These are phyloP conservation scores for Lentinula lateritia DNA, from an alignment of 768 basidiomycete genomes.

Conservation along the genomic window DNA sequence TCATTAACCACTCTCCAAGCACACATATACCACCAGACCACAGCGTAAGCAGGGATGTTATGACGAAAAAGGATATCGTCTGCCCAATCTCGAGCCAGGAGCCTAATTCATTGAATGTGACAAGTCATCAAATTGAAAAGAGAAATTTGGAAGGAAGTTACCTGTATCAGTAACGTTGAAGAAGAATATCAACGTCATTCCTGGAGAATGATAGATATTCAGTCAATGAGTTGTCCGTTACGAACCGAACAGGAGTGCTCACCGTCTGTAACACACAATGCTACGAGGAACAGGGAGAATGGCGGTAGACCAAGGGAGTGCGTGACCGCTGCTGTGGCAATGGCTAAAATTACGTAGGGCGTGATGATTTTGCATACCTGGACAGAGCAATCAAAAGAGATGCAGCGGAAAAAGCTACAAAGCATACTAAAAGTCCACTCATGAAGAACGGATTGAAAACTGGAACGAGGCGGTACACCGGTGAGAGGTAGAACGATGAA, in stretches of 20 bases:
- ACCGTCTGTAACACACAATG: constrained; percentile 71
- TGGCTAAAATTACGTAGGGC: constrained; percentile 74
- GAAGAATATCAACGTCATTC: constrained; percentile 83
- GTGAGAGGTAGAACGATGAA: constrained; percentile 86
- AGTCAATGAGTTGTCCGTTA: constrained; percentile 1
- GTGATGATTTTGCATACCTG: constrained; percentile 80
- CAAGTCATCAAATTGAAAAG: background rate
- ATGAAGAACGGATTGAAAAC: constrained; percentile 84
- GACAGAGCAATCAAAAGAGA: background rate
- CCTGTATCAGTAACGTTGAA: constrained; percentile 78
- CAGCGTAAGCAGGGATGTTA: constrained; percentile 70
- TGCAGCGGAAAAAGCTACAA: background rate
- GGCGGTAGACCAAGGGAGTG: constrained; percentile 63
- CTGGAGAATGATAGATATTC: constrained; percentile 26
- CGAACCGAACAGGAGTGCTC: constrained; percentile 13
- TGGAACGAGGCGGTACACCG: constrained; percentile 82
- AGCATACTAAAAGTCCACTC: constrained; percentile 60
- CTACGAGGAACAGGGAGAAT: constrained; percentile 76
- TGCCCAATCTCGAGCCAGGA: constrained; percentile 90
- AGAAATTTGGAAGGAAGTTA: constrained; percentile 17
- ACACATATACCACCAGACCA: constrained; percentile 78
- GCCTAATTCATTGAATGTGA: constrained; percentile 29
- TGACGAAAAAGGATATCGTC: constrained; percentile 84
- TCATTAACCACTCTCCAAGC: constrained; percentile 67
- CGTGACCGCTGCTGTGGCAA: constrained; percentile 64